Evolutionary conservation across 2,329 filamentous ascomycete genomes (phyloP), one percentile per base, ranked within the genome.

Genomic region (Dothideomycetes sp.): DNA sequence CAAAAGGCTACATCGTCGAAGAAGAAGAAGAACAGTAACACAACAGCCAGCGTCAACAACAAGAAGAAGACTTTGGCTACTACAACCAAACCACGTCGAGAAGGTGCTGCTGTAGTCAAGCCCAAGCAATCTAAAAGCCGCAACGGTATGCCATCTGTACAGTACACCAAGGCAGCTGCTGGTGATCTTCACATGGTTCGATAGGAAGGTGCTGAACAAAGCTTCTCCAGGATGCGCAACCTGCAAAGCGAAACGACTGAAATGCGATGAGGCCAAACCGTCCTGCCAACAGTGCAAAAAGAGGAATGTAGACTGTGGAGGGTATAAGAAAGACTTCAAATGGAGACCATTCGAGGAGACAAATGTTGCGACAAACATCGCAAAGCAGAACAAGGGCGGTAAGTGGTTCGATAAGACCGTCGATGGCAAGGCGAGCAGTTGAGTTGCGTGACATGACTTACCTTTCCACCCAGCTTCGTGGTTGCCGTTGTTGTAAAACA

Each of bases 291-390:
- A 83, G 62, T 83, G 80, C 54, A 67, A 74, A 32, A 74, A 74
- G 50, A 69, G 80, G 39, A 76, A 72, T 47, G 78, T 84, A 16
- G 57, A 64, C 3, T 84, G 80, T 54, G 80, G 79, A 44, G 80
- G 80, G 24, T 84, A 84, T 61, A 81, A 77, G 58, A 84, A 82
- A 57, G 76, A 82, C 57, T 84, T 82, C 63, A 83, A 84, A 67
- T 84, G 80, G 80, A 68, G 78, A 38, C 71, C 78, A 0, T 82
- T 82, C 50, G 78, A 80, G 53, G 78, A 83, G 49, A 69, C 73
- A 33, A 76, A 64, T 41, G 67, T 78, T 47, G 60, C 61, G 15
- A 60, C 61, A 36, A 73, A 69, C 47, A 50, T 54, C 18, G 53
- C 53, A 29, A 72, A 68, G 50, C 46, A 61, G 28, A 72, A 67